Percentiles rank a stretch among this genome's conserved stretches.
Conservation (phyloP, 2,329 filamentous ascomycete genomes). For the Ceratocystiopsis sp. region DNA sequence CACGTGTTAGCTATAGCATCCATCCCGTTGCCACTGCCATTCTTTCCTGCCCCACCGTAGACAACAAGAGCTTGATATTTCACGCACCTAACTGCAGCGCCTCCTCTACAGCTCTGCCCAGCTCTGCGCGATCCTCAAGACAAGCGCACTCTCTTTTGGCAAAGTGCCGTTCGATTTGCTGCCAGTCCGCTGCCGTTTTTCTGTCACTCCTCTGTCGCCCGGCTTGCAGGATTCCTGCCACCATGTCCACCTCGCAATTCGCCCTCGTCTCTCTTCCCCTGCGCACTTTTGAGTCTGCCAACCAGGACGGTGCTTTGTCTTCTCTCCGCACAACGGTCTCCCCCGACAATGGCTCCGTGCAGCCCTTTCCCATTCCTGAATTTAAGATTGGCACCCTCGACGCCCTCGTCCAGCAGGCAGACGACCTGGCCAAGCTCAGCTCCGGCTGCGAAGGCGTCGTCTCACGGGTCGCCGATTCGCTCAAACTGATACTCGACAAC, state of each 20-base stretch:
- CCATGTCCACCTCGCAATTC: slow-evolving; percentile 45
- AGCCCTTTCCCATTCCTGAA: slow-evolving; percentile 68
- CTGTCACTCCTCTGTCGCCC: background rate
- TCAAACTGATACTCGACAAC: slow-evolving; percentile 67
- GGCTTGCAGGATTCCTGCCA: slow-evolving; percentile 8
- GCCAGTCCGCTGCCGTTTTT: too few relatives aligned
- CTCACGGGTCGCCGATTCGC: slow-evolving; percentile 70
- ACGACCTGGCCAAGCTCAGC: slow-evolving; percentile 84
- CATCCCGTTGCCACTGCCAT: too few relatives aligned
- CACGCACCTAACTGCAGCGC: too few relatives aligned
- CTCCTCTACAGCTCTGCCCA: too few relatives aligned
- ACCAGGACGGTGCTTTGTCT: slow-evolving; percentile 65
- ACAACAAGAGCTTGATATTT: too few relatives aligned
- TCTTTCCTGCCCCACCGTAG: too few relatives aligned
- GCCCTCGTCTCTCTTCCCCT: slow-evolving; percentile 80
- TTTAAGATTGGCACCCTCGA: slow-evolving; percentile 98
- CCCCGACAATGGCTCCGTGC: slow-evolving; percentile 57
- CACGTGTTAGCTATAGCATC: too few relatives aligned
- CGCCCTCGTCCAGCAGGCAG: slow-evolving; percentile 86
- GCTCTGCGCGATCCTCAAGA: too few relatives aligned
- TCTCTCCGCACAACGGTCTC: slow-evolving; percentile 57
- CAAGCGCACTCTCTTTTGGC: too few relatives aligned
- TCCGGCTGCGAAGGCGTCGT: slow-evolving; percentile 65
- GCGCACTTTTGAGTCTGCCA: slow-evolving; percentile 65
- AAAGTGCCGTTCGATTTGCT: too few relatives aligned